Percentiles rank a stretch among this genome's conserved stretches.
Conservation (phyloP, 176 grass and related monocot species). For the Tuctoria greenei region DNA sequence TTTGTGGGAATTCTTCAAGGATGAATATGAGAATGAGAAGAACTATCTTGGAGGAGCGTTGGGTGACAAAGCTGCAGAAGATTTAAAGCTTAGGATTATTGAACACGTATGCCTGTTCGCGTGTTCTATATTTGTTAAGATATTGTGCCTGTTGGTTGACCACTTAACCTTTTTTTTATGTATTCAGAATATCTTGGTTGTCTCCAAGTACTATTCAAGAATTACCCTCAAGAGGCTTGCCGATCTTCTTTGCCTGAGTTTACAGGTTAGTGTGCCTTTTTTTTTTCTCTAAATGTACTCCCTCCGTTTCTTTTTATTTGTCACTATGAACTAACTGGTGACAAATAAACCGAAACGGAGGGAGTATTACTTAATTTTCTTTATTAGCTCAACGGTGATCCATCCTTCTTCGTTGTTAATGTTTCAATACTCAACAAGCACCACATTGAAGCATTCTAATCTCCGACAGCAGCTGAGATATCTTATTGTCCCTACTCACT, state of each 20-base stretch:
- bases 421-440: background rate
- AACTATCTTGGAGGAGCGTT: slow-evolving; percentile 77
- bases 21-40: slow-evolving; percentile 85
- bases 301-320: too few species aligned
- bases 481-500: background rate
- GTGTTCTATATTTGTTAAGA: background rate
- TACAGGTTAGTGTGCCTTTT: slow-evolving; percentile 50
- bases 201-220: slow-evolving; percentile 95
- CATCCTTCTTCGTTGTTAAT: background rate
- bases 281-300: too few species aligned
- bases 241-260: slow-evolving; percentile 75
- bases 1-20: slow-evolving; percentile 72
- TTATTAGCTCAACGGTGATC: background rate
- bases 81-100: slow-evolving; percentile 86
- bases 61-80: slow-evolving; percentile 68
- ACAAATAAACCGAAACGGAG: too few species aligned
- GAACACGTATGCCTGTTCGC: slow-evolving; percentile 63
- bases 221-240: slow-evolving; percentile 85
- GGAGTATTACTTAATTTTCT: background rate
- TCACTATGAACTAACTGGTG: too few species aligned
- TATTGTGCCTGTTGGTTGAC: slow-evolving; percentile 21
- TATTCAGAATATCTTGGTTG: slow-evolving; percentile 94
- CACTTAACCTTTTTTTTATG: background rate
- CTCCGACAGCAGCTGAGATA: background rate
- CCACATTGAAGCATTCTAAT: background rate